Evolutionary conservation across 2,329 filamentous ascomycete species (phyloP), one percentile per base, ranked within the genome.

Genomic region (Calycina herbarum): DNA sequence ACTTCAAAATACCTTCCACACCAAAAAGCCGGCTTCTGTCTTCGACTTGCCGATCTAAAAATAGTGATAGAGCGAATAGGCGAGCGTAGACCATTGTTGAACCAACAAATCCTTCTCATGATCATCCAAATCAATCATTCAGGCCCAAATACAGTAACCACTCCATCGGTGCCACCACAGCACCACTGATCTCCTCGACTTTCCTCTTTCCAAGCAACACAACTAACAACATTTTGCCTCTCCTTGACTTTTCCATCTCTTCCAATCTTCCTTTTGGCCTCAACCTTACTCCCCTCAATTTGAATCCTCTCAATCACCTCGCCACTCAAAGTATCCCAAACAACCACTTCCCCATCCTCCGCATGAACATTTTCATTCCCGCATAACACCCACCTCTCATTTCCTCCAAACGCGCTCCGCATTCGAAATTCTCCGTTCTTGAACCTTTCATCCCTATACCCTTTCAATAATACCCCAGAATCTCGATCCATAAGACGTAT

Each of bases 301-400:
- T 76, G 78, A 5, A 97, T 78, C 69, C 81, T 86, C 38, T 90
- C 86, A 65, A 86, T 81, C 61, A 91, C 76, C 63, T 88, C 85
- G 1, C 92, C 94, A 5, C 85, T 89, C 63, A 97, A 76, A 24
- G 96, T 80, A 79, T 97, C 93, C 94, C 94, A 98, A 1, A 87
- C 92, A 80, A 89, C 92, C 2, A 77, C 74, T 65, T 76, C 65
- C 51, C 64, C 69, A 68, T 71, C 69, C 31, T 48, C 64, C 45
- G 59, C 66, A 54, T 59, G 67, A 57, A 67, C 70, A 57, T 69
- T 79, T 78, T 97, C 94, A 73, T 93, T 93, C 7, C 94, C 94
- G 61, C 87, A 90, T 3, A 97, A 73, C 1, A 95, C 92, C 59
- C 90, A 89, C 66, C 86, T 88, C 78, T 97, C 94, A 68, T 85